Conservation (phyloP, 495 filamentous ascomycete genomes). For the Penicillium crystallinum region DNA sequence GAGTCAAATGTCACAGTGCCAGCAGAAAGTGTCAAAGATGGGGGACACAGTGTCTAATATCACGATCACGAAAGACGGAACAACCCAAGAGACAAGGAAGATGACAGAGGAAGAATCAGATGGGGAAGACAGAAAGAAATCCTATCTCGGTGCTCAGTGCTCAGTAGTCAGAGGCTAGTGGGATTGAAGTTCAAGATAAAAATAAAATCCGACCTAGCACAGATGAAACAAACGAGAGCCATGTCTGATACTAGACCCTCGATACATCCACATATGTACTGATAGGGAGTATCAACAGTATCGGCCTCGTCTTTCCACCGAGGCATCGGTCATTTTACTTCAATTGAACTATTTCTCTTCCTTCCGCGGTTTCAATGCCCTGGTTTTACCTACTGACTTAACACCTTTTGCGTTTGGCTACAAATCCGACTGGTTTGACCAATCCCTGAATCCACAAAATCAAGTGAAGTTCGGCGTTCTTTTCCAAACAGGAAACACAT, state of each 20-base stretch:
- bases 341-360: too few species aligned
- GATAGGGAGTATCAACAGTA: neutral
- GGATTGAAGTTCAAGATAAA: slow-evolving; percentile 6
- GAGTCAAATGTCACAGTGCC: neutral
- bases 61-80: neutral
- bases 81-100: neutral
- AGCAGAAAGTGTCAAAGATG: neutral
- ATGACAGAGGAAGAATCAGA: neutral
- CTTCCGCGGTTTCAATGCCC: too few species aligned
- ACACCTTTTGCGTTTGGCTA: neutral
- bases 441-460: neutral
- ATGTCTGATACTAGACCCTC: neutral
- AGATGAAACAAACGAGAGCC: slow-evolving; percentile 4
- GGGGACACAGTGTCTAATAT: neutral
- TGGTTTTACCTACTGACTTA: too few species aligned
- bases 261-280: neutral
- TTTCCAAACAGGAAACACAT: neutral
- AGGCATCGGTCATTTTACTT: neutral
- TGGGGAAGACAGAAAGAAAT: neutral
- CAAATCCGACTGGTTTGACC: neutral
- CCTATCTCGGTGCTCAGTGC: neutral
- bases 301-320: neutral
- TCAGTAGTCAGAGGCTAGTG: slow-evolving; percentile 2
- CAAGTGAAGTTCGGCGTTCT: neutral
- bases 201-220: neutral